Base-by-base conservation (phyloP, 1,139 yeast genomes). In the Scheffersomyces segobiensis region DNA sequence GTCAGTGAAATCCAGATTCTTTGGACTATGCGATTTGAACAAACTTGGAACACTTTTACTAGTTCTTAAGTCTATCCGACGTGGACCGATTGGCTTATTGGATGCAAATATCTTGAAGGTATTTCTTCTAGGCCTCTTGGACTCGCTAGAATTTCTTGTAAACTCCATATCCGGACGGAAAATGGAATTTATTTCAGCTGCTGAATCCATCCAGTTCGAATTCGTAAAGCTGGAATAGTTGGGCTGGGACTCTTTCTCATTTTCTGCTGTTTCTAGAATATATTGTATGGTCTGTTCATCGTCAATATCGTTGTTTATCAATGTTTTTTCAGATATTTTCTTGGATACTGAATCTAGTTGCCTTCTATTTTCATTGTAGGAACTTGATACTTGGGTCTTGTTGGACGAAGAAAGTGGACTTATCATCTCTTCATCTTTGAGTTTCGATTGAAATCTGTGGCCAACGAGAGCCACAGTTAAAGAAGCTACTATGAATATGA, bases 121-220 rank as follows among this genome's bases (percentile, higher is more conserved):
- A 18, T 22, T 49, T 53, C 32, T 55, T 50, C 54, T 22, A n/a
- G 55, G 17, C 49, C 53, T 56, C 24, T 24, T 48, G 17, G 24
- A 5, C 18, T 48, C 50, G n/a, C 17, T 32, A 10, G 42, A 32
- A 32, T 32, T 14, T 32, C 42, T 32, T 32, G 42, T 32, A 10
- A 32, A 3, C 42, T 32, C 42, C 42, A 32, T 14, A 10, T 32
- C 42, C 12, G 42, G 42, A 14, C 42, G 42, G 12, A 32, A 3
- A 17, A 32, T 32, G 14, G 17, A 14, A 32, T 32, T 32, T 32
- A 32, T 3, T 32, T 56, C 56, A 2, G 62, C 55, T 5, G 61
- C 59, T 17, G 67, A 60, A 51, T 63, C 68, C 71, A 68, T 68
- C 71, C 71, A 68, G 55, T 68, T 68, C 7, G 55, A 54, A 19